Evolutionary conservation across 208 protist species (phyloP), one percentile per base, ranked within the genome.

Genomic region (Trypanosomatidae sp.): DNA sequence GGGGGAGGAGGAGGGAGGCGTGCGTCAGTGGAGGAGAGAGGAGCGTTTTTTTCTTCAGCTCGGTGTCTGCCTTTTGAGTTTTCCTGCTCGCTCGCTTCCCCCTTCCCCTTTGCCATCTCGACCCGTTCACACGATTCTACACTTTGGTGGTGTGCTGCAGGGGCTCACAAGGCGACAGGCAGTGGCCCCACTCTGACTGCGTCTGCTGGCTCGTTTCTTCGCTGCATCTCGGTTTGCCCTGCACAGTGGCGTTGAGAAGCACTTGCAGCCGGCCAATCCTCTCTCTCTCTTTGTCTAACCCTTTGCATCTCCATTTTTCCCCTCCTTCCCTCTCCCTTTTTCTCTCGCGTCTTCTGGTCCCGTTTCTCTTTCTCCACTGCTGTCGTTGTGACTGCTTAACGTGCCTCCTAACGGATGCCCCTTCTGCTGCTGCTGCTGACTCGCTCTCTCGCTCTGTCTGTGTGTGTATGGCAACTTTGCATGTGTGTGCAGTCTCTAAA

Each of bases 121-220:
- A 67, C 43, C 36, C 43, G 8, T 67, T 67, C 19, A 15, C 62
- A 19, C 28, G 19, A 46, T 36, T 52, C 19, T n/a, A 67, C n/a
- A n/a, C 28, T 2, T 53, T n/a, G 44, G 33, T 8, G 58, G 43
- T n/a, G 25, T 33, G 53, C 53, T 59, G 53, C 25, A 17, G 22
- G 33, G 58, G 2, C 36, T 44, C 60, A 44, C 9, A 15, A 43
- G 19, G 22, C 39, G 39, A 19, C 30, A 46, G 60, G 28, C 33
- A 41, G 41, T 39, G 17, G 43, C 1, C n/a, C 10, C 33, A 56
- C 17, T 36, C 17, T 15, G 39, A 25, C 22, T 44, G 59, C 47
- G 50, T 79, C 55, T 66, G 30, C 73, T 80, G 73, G 39, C 73
- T 72, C 60, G 47, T 81, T 52, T 65, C 10, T 44, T 44, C 39